Evolutionary conservation across 148 eudicot species (phyloP).

Genomic region (Chenopodium berlandieri): DNA sequence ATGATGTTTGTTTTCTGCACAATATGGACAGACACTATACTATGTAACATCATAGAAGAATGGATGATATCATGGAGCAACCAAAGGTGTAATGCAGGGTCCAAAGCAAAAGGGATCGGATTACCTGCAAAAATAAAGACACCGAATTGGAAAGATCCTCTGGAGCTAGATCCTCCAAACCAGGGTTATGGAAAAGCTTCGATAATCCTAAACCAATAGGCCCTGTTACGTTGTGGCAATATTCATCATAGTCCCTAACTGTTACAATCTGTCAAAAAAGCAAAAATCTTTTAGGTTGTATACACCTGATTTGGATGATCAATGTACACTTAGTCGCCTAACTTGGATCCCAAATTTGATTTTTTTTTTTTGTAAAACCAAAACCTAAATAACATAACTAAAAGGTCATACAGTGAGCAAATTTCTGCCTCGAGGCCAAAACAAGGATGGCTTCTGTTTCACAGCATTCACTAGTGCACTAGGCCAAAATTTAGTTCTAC

Average conservation of each 20-base stretch:
- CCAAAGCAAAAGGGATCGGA: slow-evolving; percentile 1
- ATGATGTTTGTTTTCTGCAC: slow-evolving; percentile 89
- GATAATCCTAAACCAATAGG: slow-evolving; percentile 88
- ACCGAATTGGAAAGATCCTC: slow-evolving; percentile 72
- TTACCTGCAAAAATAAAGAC: slow-evolving; percentile 98
- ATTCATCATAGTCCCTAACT: slow-evolving; percentile 83
- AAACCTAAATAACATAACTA: background rate
- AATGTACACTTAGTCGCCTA: background rate
- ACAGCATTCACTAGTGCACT: background rate
- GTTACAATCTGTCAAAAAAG: slow-evolving; percentile 68
- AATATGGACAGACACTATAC: slow-evolving; percentile 3
- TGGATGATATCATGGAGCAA: background rate
- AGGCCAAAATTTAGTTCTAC: background rate
- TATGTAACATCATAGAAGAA: slow-evolving; percentile 9
- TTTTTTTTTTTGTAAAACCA: background rate
- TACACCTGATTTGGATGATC: background rate
- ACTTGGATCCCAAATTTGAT: background rate
- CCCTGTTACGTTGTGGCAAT: slow-evolving; percentile 89
- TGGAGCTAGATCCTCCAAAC: slow-evolving; percentile 61
- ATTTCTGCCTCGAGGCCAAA: background rate
- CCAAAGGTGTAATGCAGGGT: background rate
- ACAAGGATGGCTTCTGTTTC: background rate
- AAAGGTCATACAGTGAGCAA: background rate
- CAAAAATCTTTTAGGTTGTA: background rate
- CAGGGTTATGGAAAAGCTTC: slow-evolving; percentile 88